Conservation (phyloP, 352 stramenopile species). For the Phytophthora fragariaefolia region DNA sequence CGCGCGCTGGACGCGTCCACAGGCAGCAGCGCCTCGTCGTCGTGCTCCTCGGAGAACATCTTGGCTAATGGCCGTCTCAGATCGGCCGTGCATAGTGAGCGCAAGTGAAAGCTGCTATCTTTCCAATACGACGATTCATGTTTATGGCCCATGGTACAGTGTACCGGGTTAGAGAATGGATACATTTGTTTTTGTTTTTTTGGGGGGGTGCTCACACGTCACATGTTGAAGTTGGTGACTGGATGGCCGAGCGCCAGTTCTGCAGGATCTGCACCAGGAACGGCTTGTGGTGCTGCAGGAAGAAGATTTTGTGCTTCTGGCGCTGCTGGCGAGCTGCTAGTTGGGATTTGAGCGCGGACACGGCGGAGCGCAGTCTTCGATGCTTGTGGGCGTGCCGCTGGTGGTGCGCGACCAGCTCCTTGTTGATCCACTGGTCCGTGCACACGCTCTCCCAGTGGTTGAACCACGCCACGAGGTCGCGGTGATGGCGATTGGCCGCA, state of each 20-base stretch:
- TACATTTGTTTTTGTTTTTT: too few relatives aligned
- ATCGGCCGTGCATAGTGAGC: slow-evolving; percentile 19
- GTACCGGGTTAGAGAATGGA: slow-evolving; percentile 8
- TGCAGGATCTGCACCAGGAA: slow-evolving; percentile 25
- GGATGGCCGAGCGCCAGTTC: slow-evolving; percentile 9
- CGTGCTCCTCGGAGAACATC: slow-evolving; percentile 28
- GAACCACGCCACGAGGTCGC: slow-evolving; percentile 29
- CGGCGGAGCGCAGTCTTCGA: not conserved
- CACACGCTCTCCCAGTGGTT: slow-evolving; percentile 61
- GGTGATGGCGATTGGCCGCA: slow-evolving; percentile 4
- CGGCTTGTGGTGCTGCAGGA: slow-evolving; percentile 10
- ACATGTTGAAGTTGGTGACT: slow-evolving; percentile 32
- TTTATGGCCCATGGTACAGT: slow-evolving; percentile 28
- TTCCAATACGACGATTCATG: slow-evolving; percentile 13
- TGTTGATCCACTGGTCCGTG: slow-evolving; percentile 49
- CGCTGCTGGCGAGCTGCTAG: slow-evolving; percentile 27
- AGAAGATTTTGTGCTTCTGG: slow-evolving; percentile 20
- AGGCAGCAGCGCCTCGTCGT: slow-evolving; percentile 33
- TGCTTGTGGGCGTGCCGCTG: slow-evolving; percentile 24
- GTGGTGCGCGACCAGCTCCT: slow-evolving; percentile 42
- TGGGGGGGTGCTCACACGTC: slow-evolving; percentile 22
- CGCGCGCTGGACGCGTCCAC: slow-evolving; percentile 14
- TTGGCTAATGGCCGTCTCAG: slow-evolving; percentile 19
- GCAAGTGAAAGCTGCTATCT: slow-evolving; percentile 9
- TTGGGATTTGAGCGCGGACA: slow-evolving; percentile 27